Evolutionary conservation across 495 filamentous ascomycete species (phyloP).

Genomic region (Penicillium ucsense): DNA sequence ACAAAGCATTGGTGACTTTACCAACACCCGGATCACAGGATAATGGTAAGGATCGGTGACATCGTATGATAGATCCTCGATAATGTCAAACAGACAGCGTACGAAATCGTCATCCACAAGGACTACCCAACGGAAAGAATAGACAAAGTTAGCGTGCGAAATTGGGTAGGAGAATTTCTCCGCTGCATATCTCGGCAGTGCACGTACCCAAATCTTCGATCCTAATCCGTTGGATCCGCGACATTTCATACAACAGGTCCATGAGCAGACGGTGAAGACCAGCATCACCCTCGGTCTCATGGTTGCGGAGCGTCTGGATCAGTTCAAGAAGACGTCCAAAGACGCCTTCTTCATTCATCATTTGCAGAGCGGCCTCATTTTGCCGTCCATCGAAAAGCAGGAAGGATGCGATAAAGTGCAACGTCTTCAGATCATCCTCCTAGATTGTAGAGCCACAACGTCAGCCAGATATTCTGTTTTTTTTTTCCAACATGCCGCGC

Average conservation of each 20-base stretch:
- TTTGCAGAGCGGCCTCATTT: slow-evolving; percentile 67
- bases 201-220: slow-evolving; percentile 64
- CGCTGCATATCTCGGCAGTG: not conserved
- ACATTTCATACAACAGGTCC: slow-evolving; percentile 95
- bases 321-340: slow-evolving; percentile 80
- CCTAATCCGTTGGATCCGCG: slow-evolving; percentile 74
- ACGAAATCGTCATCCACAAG: slow-evolving; percentile 80
- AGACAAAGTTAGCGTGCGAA: no score
- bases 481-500: not conserved
- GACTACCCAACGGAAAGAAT: slow-evolving; percentile 13
- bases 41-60: slow-evolving; percentile 93
- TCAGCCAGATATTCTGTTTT: not conserved
- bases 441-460: slow-evolving; percentile 10
- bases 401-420: slow-evolving; percentile 77
- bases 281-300: slow-evolving; percentile 53
- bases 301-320: slow-evolving; percentile 51
- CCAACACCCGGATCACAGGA: slow-evolving; percentile 84
- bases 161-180: no score
- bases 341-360: slow-evolving; percentile 77
- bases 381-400: slow-evolving; percentile 83
- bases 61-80: slow-evolving; percentile 84
- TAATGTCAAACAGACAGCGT: slow-evolving; percentile 72
- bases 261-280: slow-evolving; percentile 72
- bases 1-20: slow-evolving; percentile 23
- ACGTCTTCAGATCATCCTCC: slow-evolving; percentile 69